Conservation (phyloP, 1,284 basidiomycete genomes). For the Tylopilus sp. region DNA sequence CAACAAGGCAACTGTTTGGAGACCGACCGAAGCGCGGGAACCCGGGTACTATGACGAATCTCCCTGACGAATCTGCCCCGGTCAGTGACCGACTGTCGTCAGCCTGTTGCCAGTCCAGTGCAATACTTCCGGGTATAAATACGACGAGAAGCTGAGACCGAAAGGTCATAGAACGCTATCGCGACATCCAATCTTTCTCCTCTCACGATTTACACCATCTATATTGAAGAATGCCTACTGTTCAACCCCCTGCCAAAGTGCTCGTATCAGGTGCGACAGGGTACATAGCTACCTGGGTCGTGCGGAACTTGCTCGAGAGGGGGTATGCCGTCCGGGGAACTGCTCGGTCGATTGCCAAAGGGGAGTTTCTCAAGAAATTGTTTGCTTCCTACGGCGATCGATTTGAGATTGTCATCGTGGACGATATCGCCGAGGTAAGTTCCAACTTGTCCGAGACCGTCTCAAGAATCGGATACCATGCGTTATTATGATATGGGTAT, state of each 20-base stretch:
- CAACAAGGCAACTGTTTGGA: no score
- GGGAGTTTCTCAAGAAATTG: slow-evolving; percentile 41
- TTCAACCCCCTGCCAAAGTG: slow-evolving; percentile 39
- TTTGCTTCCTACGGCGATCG: slow-evolving; percentile 44
- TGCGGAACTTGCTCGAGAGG: slow-evolving; percentile 33
- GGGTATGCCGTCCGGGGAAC: slow-evolving; percentile 49
- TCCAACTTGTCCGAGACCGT: neutral
- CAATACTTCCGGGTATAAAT: no score
- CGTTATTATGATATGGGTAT: no score
- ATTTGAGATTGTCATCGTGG: slow-evolving; percentile 46
- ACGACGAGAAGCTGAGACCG: no score
- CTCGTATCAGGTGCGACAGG: slow-evolving; percentile 43
- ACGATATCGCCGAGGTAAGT: slow-evolving; percentile 45
- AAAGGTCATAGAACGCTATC: no score
- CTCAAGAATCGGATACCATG: neutral
- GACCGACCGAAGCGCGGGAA: no score
- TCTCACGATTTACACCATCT: no score
- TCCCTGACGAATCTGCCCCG: no score
- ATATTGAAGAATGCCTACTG: slow-evolving; percentile 38
- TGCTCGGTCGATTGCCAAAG: slow-evolving; percentile 43
- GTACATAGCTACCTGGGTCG: slow-evolving; percentile 41
- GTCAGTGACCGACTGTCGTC: no score
- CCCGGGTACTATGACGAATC: no score
- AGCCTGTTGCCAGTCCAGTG: no score
- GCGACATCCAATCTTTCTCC: no score